Percentiles rank a stretch among this genome's conserved stretches.
phyloP scores from a whole-genome alignment of 352 stramenopile genomes.

The Pythium graminicola region DNA sequence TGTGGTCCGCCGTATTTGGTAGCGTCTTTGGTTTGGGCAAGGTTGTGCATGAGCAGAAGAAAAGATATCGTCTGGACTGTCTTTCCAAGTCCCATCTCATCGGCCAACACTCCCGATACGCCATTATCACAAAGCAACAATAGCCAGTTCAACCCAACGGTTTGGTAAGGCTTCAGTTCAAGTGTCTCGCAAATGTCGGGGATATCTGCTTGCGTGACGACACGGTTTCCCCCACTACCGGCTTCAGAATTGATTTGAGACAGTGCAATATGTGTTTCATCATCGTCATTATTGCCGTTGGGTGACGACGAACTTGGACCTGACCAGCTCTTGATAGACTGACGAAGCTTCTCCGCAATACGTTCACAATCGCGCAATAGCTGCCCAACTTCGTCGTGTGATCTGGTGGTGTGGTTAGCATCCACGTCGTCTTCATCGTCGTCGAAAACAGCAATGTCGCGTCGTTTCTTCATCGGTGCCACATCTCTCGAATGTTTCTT shows the following conservation, averaged over 20 bases:
- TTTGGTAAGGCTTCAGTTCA: constrained; percentile 80
- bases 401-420: constrained; percentile 42
- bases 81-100: constrained; percentile 95
- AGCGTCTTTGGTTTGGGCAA: constrained; percentile 30
- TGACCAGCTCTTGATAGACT: constrained; percentile 61
- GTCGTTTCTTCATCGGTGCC: constrained; percentile 4
- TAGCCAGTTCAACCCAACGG: constrained; percentile 81
- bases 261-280: constrained; percentile 51
- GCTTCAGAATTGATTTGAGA: constrained; percentile 32
- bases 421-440: constrained; percentile 40
- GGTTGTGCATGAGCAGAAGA: constrained; percentile 48
- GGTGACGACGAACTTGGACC: constrained; percentile 25
- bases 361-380: constrained; percentile 56
- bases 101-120: constrained; percentile 67
- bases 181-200: constrained; percentile 58
- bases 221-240: constrained; percentile 22
- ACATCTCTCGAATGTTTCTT: neutral
- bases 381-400: constrained; percentile 67
- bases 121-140: constrained; percentile 71
- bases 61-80: constrained; percentile 85
- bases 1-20: constrained; percentile 57
- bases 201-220: constrained; percentile 69
- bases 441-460: constrained; percentile 4
- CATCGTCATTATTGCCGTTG: constrained; percentile 22
- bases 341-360: constrained; percentile 52